These are phyloP conservation scores for Sisymbrium irio DNA, from an alignment of 345 rosid genomes.

Conservation along the genomic window DNA sequence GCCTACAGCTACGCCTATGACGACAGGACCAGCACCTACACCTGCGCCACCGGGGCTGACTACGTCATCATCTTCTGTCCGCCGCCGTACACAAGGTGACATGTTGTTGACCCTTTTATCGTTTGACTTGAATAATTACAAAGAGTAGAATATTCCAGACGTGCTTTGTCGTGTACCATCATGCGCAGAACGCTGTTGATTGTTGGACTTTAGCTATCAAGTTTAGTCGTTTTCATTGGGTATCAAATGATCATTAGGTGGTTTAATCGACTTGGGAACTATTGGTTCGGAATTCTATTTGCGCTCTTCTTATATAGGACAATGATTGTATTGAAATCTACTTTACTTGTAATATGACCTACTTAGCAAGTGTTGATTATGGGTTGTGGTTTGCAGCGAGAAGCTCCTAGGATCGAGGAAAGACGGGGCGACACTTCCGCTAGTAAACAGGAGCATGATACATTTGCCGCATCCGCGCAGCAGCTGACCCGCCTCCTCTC, in stretches of 20 bases:
- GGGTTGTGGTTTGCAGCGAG: slow-evolving; percentile 45
- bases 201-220: too few relatives aligned
- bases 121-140: too few relatives aligned
- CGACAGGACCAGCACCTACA: slow-evolving; percentile 83
- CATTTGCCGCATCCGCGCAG: slow-evolving; percentile 36
- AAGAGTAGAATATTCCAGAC: neutral
- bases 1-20: slow-evolving; percentile 91
- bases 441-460: slow-evolving; percentile 78
- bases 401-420: slow-evolving; percentile 67
- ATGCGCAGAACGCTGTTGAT: too few relatives aligned
- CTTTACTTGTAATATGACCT: too few relatives aligned
- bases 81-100: slow-evolving; percentile 74
- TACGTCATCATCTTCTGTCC: slow-evolving; percentile 83
- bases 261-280: too few relatives aligned
- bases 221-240: too few relatives aligned
- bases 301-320: too few relatives aligned
- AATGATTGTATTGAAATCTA: too few relatives aligned
- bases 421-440: slow-evolving; percentile 69
- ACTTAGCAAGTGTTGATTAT: neutral
- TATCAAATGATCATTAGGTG: too few relatives aligned
- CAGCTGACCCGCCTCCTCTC: neutral
- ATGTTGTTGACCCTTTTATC: neutral
- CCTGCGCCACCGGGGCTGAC: slow-evolving; percentile 63
- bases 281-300: too few relatives aligned
- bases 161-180: too few relatives aligned